A percentile compares a stretch with the other conserved stretches of the same genome.
Evolutionary conservation across 1,139 yeast species (phyloP).

Genomic region (Scheffersomyces segobiensis): DNA sequence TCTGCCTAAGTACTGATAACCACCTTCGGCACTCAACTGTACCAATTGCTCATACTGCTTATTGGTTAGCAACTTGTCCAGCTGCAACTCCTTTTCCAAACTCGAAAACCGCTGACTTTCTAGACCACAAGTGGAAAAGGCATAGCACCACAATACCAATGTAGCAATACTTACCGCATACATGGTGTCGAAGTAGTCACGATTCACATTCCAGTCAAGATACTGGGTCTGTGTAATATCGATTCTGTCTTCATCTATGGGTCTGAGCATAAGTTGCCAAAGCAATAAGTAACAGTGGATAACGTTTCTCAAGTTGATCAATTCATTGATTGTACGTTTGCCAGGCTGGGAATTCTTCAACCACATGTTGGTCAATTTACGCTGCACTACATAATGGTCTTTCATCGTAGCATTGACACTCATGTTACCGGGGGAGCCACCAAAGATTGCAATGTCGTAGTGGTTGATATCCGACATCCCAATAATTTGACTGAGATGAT

Average conservation of each 20-base stretch:
- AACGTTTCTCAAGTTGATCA: constrained; percentile 44
- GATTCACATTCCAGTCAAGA: constrained; percentile 31
- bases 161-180: constrained; percentile 49
- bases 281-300: constrained; percentile 62
- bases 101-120: constrained; percentile 35
- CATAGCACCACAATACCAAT: constrained; percentile 50
- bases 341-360: constrained; percentile 14
- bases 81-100: constrained; percentile 6
- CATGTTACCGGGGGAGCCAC: constrained; percentile 84
- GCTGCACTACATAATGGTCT: constrained; percentile 55
- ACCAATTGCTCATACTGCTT: constrained; percentile 22
- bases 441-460: constrained; percentile 73
- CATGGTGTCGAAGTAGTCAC: constrained; percentile 36
- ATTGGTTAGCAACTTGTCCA: constrained; percentile 6
- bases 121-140: constrained; percentile 40
- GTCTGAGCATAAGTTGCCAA: constrained; percentile 61
- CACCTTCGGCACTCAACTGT: constrained; percentile 29
- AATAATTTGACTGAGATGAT: constrained; percentile 72
- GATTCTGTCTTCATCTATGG: constrained; percentile 30
- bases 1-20: constrained; percentile 32
- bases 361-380: constrained; percentile 55
- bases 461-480: constrained; percentile 65
- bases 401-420: constrained; percentile 64
- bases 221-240: constrained; percentile 13
- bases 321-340: constrained; percentile 24